Conservation (phyloP, 1,284 basidiomycete genomes). For the Irpex sp. region DNA sequence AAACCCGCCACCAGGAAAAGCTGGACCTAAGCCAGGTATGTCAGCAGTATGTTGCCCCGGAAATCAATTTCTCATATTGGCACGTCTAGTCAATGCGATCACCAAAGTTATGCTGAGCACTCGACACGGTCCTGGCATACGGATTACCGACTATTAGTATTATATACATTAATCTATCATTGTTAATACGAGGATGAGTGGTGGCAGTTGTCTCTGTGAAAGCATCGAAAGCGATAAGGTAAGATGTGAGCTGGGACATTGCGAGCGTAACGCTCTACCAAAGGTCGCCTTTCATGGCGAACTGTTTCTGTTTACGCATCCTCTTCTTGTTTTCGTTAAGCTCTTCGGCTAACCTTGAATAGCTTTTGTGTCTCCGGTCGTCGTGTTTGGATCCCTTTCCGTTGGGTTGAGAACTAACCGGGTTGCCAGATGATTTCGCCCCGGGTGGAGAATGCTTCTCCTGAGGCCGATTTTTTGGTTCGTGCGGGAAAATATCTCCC, state of each 20-base stretch:
- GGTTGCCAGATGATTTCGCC: conserved; percentile 28
- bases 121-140: conserved; percentile 83
- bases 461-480: conserved; percentile 68
- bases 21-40: conserved; percentile 38
- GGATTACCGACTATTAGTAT: conserved; percentile 46
- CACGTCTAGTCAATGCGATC: conserved; percentile 62
- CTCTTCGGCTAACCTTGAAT: conserved; percentile 37
- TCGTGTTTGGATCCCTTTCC: conserved; percentile 25
- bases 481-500: conserved; percentile 96
- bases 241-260: background rate
- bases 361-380: conserved; percentile 29
- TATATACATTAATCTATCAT: background rate
- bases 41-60: conserved; percentile 1
- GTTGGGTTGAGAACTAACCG: conserved; percentile 6
- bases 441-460: conserved; percentile 54
- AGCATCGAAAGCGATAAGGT: background rate
- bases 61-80: conserved; percentile 3
- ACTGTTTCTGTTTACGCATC: background rate
- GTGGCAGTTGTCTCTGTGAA: background rate
- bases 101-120: conserved; percentile 80
- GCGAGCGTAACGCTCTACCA: background rate
- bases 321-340: conserved; percentile 32
- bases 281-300: conserved; percentile 5
- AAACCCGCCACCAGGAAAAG: conserved; percentile 33
- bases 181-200: background rate